These are phyloP conservation scores for Quercus ilex DNA, from an alignment of 306 rosid genomes.

Conservation along the genomic window DNA sequence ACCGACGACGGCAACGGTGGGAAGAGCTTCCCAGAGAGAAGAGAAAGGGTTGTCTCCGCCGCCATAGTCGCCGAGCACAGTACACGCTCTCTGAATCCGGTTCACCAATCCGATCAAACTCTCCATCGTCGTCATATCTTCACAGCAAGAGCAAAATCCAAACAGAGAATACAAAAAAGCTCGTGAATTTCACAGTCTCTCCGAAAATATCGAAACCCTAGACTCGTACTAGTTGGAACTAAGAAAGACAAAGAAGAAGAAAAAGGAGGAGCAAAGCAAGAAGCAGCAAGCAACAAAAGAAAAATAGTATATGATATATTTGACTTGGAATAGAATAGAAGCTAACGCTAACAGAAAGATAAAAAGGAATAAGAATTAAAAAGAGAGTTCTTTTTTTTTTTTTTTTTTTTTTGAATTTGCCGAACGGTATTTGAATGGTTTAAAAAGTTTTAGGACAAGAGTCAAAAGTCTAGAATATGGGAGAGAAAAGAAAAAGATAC, in stretches of 20 bases:
- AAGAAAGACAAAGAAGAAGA: no score
- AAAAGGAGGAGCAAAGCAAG: no score
- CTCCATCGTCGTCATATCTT: constrained; percentile 77
- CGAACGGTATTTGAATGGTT: no score
- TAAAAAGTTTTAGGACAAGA: not conserved
- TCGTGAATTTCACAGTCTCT: not conserved
- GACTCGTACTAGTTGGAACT: not conserved
- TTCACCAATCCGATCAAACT: constrained; percentile 95
- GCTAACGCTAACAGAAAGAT: no score
- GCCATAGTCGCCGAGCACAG: constrained; percentile 91
- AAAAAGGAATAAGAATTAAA: no score
- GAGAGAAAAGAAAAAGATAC: not conserved
- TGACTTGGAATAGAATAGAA: no score
- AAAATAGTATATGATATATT: no score
- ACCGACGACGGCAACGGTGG: constrained; percentile 93
- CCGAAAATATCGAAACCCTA: constrained; percentile 29
- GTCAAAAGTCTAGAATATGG: not conserved
- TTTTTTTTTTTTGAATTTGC: no score
- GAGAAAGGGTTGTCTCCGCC: constrained; percentile 59
- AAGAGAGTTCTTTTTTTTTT: no score
- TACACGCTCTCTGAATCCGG: constrained; percentile 90
- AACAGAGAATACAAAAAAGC: no score
- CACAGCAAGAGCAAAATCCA: no score
- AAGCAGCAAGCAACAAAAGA: no score
- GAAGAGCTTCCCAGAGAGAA: constrained; percentile 96